Evolutionary conservation across 2,329 filamentous ascomycete species (phyloP).

Genomic region (Monosporascus cannonballus): DNA sequence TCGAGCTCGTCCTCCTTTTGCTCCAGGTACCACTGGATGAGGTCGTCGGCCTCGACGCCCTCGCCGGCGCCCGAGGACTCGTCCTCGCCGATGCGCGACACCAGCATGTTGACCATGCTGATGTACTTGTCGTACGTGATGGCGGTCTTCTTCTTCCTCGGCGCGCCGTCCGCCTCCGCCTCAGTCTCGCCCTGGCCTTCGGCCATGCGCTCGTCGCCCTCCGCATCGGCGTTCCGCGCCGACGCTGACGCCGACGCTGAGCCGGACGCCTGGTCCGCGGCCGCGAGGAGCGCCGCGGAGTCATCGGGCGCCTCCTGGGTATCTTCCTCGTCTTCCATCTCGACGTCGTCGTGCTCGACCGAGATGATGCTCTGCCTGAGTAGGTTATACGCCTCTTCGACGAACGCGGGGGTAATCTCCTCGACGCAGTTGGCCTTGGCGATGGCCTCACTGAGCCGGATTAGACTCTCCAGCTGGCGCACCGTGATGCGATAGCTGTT

Average conservation of each 20-base stretch:
- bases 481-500: constrained; percentile 98
- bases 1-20: constrained; percentile 79
- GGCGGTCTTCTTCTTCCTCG: constrained; percentile 61
- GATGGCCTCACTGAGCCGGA: constrained; percentile 93
- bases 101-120: constrained; percentile 78
- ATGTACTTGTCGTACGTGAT: constrained; percentile 96
- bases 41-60: constrained; percentile 75
- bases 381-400: constrained; percentile 86
- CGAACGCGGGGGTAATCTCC: constrained; percentile 78
- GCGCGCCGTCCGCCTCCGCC: constrained; percentile 34
- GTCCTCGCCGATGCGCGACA: constrained; percentile 77
- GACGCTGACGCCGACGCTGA: constrained; percentile 31
- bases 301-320: constrained; percentile 43
- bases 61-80: constrained; percentile 66
- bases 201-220: constrained; percentile 40
- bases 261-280: constrained; percentile 44
- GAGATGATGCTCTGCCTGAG: constrained; percentile 93
- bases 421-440: constrained; percentile 96
- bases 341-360: constrained; percentile 95
- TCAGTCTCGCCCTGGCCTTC: constrained; percentile 42
- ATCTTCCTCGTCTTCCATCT: constrained; percentile 79
- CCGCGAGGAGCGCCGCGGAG: constrained; percentile 39
- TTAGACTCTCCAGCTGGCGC: constrained; percentile 90
- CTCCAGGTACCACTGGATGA: constrained; percentile 88
- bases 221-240: constrained; percentile 25